phyloP scores from a whole-genome alignment of 768 basidiomycete genomes.

The Termitomyces sp. region DNA sequence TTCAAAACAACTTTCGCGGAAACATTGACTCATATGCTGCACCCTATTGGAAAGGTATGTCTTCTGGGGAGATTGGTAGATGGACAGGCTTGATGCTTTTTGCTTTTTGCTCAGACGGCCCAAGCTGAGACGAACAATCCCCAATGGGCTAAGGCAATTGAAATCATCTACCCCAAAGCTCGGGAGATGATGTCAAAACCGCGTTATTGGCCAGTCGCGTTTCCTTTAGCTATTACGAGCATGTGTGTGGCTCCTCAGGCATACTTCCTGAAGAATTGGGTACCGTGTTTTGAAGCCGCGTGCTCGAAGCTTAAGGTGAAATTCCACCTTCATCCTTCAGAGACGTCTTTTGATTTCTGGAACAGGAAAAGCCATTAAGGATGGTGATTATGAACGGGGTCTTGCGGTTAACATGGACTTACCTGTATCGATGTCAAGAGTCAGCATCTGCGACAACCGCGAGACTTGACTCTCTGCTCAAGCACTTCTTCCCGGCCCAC shows the following conservation, averaged over 20 bases:
- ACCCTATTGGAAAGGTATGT: conserved; percentile 81
- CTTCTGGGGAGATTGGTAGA: neutral
- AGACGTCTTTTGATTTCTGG: conserved; percentile 3
- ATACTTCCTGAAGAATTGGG: conserved; percentile 83
- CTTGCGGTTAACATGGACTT: conserved; percentile 86
- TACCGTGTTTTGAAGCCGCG: conserved; percentile 63
- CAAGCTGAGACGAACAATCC: conserved; percentile 96
- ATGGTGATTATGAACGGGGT: conserved; percentile 75
- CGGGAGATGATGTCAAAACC: conserved; percentile 84
- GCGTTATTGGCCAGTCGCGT: conserved; percentile 85
- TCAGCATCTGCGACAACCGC: conserved; percentile 73
- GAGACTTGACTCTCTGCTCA: conserved; percentile 70
- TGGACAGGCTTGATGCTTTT: conserved; percentile 1
- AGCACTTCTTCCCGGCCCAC: conserved; percentile 74
- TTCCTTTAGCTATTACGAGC: conserved; percentile 76
- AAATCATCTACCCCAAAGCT: conserved; percentile 76
- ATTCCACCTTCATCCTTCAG: neutral
- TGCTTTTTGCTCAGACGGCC: conserved; percentile 53
- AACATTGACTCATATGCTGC: conserved; percentile 66
- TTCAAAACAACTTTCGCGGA: conserved; percentile 87
- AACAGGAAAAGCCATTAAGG: conserved; percentile 74
- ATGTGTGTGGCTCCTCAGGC: conserved; percentile 86
- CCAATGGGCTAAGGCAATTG: conserved; percentile 89
- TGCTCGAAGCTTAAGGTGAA: conserved; percentile 76
- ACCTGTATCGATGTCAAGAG: conserved; percentile 91